phyloP scores from a whole-genome alignment of 1,139 yeast species.

The Nakaseomyces kungkrabaensis region DNA sequence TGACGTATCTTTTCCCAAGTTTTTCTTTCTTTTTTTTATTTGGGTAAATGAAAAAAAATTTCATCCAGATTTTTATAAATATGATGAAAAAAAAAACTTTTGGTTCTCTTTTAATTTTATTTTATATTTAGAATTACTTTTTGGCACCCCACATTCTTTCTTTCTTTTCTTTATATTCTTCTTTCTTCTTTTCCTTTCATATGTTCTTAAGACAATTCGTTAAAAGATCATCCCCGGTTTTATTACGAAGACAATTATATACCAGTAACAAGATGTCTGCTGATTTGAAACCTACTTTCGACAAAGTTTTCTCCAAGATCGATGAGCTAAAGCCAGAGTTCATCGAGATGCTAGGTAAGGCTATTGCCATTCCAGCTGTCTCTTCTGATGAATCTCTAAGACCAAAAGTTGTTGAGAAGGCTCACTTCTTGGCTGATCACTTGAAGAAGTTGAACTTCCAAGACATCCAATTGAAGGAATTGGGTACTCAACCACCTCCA shows the following conservation, averaged over 20 bases:
- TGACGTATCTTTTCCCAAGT: background rate
- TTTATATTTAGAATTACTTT: background rate
- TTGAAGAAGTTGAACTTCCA: slow-evolving; percentile 62
- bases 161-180: background rate
- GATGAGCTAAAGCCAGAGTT: slow-evolving; percentile 63
- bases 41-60: background rate
- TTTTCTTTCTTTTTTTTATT: no score
- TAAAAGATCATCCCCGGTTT: background rate
- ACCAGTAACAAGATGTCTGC: slow-evolving; percentile 11
- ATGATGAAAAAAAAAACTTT: background rate
- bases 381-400: slow-evolving; percentile 82
- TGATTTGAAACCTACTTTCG: slow-evolving; percentile 13
- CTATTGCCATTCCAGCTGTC: slow-evolving; percentile 90
- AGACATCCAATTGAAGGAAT: slow-evolving; percentile 70
- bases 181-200: background rate
- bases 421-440: slow-evolving; percentile 65
- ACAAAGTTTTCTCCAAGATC: slow-evolving; percentile 41
- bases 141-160: background rate
- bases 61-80: background rate
- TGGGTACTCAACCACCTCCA: slow-evolving; percentile 87
- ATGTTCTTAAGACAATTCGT: background rate
- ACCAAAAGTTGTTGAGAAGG: slow-evolving; percentile 79
- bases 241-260: background rate
- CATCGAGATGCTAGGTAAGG: slow-evolving; percentile 59
- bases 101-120: background rate